Conservation (phyloP, 352 stramenopile species). For the Globisporangium paddicum region DNA sequence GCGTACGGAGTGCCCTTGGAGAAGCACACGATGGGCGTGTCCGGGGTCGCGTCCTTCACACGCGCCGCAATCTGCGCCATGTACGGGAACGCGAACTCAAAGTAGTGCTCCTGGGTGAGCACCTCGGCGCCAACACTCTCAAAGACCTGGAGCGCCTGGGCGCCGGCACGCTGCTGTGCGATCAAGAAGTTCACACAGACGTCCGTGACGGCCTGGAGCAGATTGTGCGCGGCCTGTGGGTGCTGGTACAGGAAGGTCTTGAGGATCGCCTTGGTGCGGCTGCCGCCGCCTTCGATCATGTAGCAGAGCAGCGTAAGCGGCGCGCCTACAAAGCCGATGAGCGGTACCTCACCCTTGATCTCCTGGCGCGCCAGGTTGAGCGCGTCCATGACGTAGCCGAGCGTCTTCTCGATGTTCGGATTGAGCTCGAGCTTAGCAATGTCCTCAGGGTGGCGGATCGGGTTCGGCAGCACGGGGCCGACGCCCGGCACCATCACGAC, state of each 20-base stretch:
- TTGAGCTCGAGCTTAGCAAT: constrained; percentile 88
- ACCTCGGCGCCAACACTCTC: constrained; percentile 95
- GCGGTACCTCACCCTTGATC: constrained; percentile 90
- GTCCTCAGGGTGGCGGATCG: constrained; percentile 83
- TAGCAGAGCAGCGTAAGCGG: constrained; percentile 98
- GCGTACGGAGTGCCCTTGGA: constrained; percentile 84
- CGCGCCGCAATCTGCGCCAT: constrained; percentile 73
- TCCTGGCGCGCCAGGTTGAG: constrained; percentile 91
- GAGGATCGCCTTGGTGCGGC: constrained; percentile 92
- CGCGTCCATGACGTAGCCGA: constrained; percentile 95
- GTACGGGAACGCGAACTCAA: constrained; percentile 94
- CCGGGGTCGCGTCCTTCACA: constrained; percentile 62
- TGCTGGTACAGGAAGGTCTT: constrained; percentile 95
- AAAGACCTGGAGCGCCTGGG: constrained; percentile 96
- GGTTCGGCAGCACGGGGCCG: constrained; percentile 80
- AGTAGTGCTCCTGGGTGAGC: constrained; percentile 92
- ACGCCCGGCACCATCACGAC: constrained; percentile 95
- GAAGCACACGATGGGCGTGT: constrained; percentile 79
- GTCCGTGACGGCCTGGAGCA: constrained; percentile 94
- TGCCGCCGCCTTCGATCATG: constrained; percentile 97
- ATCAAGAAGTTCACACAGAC: constrained; percentile 96
- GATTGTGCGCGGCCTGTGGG: constrained; percentile 84
- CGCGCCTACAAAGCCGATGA: constrained; percentile 98
- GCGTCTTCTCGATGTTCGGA: constrained; percentile 89
- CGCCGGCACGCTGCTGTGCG: constrained; percentile 91